Base-by-base conservation (phyloP, 164 flowering plant species). In the Dillenia suffruticosa region DNA sequence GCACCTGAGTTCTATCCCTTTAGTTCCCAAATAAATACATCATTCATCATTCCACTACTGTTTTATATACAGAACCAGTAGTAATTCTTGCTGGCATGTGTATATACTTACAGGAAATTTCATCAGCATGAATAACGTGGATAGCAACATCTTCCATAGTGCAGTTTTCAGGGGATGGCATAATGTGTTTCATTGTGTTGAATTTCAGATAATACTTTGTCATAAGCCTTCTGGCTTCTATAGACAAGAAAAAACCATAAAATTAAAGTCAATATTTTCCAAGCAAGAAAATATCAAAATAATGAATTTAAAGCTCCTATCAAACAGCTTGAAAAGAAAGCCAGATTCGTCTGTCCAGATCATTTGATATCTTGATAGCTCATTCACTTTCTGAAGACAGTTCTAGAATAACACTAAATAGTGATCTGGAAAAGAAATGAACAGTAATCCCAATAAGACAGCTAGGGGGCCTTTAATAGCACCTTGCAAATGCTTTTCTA, bases 1-100 rank as follows among this genome's bases (percentile, higher is more conserved):
- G 72, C 97, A 86, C 55, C 97, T 78, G 56, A 95, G 96, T 70
- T 95, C 97, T 81, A 95, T 90, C 99, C 99, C 99, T 95, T 83
- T 84, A 82, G 59, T 74, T 72, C 47, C 53, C 70, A 76, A 67
- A 5, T 32, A 32, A 24, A 60, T 66, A 67, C 48, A 66, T 45
- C 10, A 51, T 52, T 26, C 49, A 46, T 77, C 48, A 77, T 22
- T 63, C 17, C 22, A 54, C 16, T 54, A 72, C 52, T 50, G 61
- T 60, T 15, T 45, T 49, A 32, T 32, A 57, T 52, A 47, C 45
- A 59, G 44, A 24, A 61, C 44, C 52, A 57, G 24, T 10, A 14
- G 26, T 13, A 46, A 13, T 61, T 40, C 58, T 47, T 22, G 43
- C 63, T 26, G n/a, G 49, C 46, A 51, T 8, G 48, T 50, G 49